Evolutionary conservation across 2,329 filamentous ascomycete genomes (phyloP).

Genomic region (Pseudogymnoascus pannorum): DNA sequence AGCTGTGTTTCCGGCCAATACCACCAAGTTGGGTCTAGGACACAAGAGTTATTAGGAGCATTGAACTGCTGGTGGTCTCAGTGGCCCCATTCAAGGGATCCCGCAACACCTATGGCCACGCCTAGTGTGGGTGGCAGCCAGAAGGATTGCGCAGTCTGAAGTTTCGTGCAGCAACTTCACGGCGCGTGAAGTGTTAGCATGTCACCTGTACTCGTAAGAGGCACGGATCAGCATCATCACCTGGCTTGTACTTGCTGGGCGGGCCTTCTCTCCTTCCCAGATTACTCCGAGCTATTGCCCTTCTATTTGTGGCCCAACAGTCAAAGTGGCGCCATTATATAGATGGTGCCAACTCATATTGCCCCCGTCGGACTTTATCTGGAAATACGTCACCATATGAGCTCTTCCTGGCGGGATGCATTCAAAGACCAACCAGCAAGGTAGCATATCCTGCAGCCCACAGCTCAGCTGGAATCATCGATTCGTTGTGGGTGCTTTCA

Average conservation of each 20-base stretch:
- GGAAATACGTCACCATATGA: constrained; percentile 1
- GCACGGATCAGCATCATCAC: not conserved
- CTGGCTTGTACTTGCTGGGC: not conserved
- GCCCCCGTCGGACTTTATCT: not conserved
- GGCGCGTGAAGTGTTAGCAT: not conserved
- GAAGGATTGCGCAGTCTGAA: not conserved
- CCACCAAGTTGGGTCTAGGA: not conserved
- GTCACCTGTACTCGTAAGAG: not conserved
- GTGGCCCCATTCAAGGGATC: not conserved
- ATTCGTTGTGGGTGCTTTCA: not conserved
- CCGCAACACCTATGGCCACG: not conserved
- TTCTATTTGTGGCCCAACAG: constrained; percentile 1
- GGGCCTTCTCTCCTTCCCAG: not conserved
- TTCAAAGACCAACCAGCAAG: not conserved
- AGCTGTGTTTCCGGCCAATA: not conserved
- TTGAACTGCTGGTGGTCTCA: not conserved
- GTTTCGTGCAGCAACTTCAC: not conserved
- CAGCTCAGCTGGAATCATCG: not conserved
- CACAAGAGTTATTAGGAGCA: not conserved
- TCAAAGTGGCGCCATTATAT: not conserved
- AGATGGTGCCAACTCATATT: not conserved
- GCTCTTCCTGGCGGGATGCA: constrained; percentile 4
- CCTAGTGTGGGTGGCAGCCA: not conserved
- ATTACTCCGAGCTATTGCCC: not conserved
- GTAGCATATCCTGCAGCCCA: not conserved